Base-by-base conservation (phyloP, 352 stramenopile genomes). In the Blastocystis hominis region DNA sequence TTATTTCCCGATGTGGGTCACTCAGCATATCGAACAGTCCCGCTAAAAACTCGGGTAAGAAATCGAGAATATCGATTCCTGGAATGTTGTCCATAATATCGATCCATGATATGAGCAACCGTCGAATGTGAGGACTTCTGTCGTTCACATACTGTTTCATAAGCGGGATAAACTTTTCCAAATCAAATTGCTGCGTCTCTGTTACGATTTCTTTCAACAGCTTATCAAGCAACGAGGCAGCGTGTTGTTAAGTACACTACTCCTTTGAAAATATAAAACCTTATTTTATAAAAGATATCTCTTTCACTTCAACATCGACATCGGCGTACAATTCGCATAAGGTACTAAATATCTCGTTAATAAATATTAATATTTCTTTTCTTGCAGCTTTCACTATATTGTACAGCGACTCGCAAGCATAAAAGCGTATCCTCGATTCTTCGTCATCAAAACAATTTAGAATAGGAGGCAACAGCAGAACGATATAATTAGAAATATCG, bases 311-410 rank as follows among this genome's bases (percentile, higher is more conserved):
- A 2, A 98, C 94, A 89, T 99, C 96, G 3, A 99, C 96, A 90
- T 99, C 96, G 0, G 96, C 96, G 90, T 98, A 99, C 2, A 99
- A 91, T 90, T 97, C 95, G 15, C 91, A 95, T 61, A 97, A 87
- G 15, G 96, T 96, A 89, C 98, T 96, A 89, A 99, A 99, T 88
- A 99, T 98, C 90, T 97, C 94, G 91, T 98, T 98, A 89, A 99
- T 99, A 90, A 98, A 98, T 77, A 92, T 90, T 47, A 99, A 90
- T 50, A 98, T 98, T 72, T 94, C 91, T 17, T 94, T 93, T 15
- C 96, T 91, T 6, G 96, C 95, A 64, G 96, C 93, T 90, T 99
- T 99, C 53, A 95, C 95, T 89, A 99, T 99, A 91, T 99, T 99
- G 92, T 99, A 99, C 46, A 99, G 91, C 63, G 92, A 95, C 90